Conservation (phyloP, 1,284 basidiomycete genomes). For the Cutaneotrichosporon cutaneum region DNA sequence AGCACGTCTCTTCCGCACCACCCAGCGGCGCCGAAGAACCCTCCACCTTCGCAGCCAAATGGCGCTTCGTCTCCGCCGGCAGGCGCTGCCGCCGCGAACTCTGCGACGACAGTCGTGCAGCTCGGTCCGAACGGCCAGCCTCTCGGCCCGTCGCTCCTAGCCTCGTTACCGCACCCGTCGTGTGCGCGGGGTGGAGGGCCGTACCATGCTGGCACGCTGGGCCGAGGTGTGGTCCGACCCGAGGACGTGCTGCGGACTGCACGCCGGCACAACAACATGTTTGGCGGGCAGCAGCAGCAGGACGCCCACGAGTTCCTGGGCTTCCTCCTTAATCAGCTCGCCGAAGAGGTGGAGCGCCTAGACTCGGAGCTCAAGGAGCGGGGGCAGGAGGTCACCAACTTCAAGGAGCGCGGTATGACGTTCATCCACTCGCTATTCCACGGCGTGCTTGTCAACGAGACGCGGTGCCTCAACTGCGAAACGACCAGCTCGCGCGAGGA, state of each 20-base stretch:
- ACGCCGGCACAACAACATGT: slow-evolving; percentile 81
- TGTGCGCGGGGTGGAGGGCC: slow-evolving; percentile 49
- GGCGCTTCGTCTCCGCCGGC: neutral
- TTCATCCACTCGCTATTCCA: slow-evolving; percentile 91
- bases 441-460: slow-evolving; percentile 91
- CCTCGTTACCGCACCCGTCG: slow-evolving; percentile 47
- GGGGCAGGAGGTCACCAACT: slow-evolving; percentile 30
- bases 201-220: slow-evolving; percentile 53
- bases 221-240: slow-evolving; percentile 81
- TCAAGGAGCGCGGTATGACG: slow-evolving; percentile 59
- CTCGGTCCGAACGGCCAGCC: slow-evolving; percentile 19
- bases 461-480: slow-evolving; percentile 94
- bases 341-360: slow-evolving; percentile 84
- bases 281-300: slow-evolving; percentile 83
- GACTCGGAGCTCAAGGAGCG: slow-evolving; percentile 40
- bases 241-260: slow-evolving; percentile 86
- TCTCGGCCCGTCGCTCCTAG: slow-evolving; percentile 44
- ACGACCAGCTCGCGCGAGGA: slow-evolving; percentile 97
- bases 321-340: slow-evolving; percentile 86
- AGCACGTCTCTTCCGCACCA: slow-evolving; percentile 48
- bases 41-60: slow-evolving; percentile 10
- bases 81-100: slow-evolving; percentile 37
- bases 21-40: slow-evolving; percentile 41
- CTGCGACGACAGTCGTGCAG: slow-evolving; percentile 30
- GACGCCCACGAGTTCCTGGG: slow-evolving; percentile 98